Conservation (phyloP, 345 rosid species). For the Eucalyptus brandiana region DNA sequence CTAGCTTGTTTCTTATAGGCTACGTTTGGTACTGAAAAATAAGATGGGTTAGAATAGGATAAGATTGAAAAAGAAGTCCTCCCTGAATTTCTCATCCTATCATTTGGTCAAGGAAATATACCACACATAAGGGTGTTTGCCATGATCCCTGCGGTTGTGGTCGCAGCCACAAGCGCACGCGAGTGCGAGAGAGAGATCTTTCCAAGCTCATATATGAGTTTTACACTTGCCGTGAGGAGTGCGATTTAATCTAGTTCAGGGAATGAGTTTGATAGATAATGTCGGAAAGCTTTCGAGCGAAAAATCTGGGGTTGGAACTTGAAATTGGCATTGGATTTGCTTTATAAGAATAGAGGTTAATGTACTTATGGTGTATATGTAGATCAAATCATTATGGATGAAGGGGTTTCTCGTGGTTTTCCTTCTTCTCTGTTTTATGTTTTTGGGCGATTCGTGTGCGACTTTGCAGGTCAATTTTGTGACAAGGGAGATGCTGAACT, state of each 20-base stretch:
- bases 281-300: not conserved
- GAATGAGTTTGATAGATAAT: not conserved
- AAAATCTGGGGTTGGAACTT: not conserved
- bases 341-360: not conserved
- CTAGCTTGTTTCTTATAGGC: not conserved
- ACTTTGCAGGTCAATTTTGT: not conserved
- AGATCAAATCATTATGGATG: not conserved
- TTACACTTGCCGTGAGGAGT: not conserved
- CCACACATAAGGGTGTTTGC: not conserved
- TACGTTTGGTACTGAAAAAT: not conserved
- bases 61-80: not conserved
- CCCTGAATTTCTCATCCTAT: not conserved
- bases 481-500: not conserved
- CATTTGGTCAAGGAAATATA: not conserved
- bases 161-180: not conserved
- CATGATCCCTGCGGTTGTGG: fast-evolving
- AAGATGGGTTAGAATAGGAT: not conserved
- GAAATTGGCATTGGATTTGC: not conserved
- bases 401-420: not conserved
- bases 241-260: not conserved
- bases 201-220: not conserved
- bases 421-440: not conserved
- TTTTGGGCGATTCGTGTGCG: not conserved
- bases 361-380: not conserved
- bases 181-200: not conserved